Evolutionary conservation across 148 eudicot genomes (phyloP), one percentile per base, ranked within the genome.

Genomic region (Linanthus parryae): DNA sequence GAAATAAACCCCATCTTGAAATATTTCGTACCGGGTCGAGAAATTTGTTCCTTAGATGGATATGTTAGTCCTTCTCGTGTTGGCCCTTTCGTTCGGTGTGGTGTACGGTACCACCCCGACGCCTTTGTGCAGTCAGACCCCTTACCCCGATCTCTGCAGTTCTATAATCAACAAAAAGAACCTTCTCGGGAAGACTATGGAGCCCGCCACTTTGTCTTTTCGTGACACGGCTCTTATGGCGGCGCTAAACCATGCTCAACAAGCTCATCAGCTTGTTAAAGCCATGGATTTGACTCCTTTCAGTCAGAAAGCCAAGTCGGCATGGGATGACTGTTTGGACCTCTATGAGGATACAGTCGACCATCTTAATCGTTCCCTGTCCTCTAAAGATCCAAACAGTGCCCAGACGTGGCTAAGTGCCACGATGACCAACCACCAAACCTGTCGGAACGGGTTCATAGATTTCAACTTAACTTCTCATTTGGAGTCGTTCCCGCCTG

Each of bases 281-380:
- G 60, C 63, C 2, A 69, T 75, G 79, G 68, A 72, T 67, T 29
- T 66, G 13, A 60, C 45, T 20, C 59, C 71, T 2, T 34, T 64
- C 1, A 48, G 66, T 4, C 11, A 36, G 14, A 62, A 31, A 54
- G 63, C 79, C 45, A 77, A 47, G 54, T 24, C 58, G 14, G 92
- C 83, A 14, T 80, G 83, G 86, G 63, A 36, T 11, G 92, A 80
- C 54, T 83, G 92, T 37, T 7, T 72, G 44, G 81, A 80, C 45
- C 86, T 84, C 0, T 80, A 77, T 4, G 71, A 77, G 36, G 86
- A 84, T 27, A 58, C 73, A 2, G 45, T 72, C 22, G 22, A 65
- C 26, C 70, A 61, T 11, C 56, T 84, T 19, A 75, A 62, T 49
- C 79, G 75, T 18, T 67, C 84, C 2, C 5, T 70, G 7, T 7